Percentiles rank a stretch among this genome's conserved stretches.
These are phyloP conservation scores for Podaxis sp. DNA, from an alignment of 768 basidiomycete species.

Conservation along the genomic window DNA sequence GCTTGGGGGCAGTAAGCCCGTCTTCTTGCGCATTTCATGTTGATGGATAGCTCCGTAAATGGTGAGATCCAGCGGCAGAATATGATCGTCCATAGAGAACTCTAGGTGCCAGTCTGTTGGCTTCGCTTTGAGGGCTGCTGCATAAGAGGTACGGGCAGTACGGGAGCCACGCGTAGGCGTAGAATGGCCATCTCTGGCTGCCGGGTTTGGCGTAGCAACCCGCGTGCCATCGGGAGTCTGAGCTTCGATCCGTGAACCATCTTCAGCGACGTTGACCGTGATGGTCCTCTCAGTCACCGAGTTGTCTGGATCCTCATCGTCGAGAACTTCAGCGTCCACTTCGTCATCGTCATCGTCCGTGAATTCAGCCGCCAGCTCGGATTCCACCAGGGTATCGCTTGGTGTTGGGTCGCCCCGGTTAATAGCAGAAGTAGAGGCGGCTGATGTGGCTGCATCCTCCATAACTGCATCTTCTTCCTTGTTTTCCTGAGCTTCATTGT, in stretches of 20 bases:
- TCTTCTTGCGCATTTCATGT: constrained; percentile 77
- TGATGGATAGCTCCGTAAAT: constrained; percentile 97
- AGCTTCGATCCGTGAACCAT: constrained; percentile 91
- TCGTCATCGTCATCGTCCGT: constrained; percentile 88
- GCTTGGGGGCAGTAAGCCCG: constrained; percentile 56
- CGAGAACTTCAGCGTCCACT: constrained; percentile 84
- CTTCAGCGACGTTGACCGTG: constrained; percentile 77
- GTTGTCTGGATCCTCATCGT: constrained; percentile 79
- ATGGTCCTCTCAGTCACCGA: constrained; percentile 79
- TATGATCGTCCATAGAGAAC: constrained; percentile 89
- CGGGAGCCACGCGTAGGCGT: constrained; percentile 24
- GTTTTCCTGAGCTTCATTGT: constrained; percentile 9
- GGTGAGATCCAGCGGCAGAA: constrained; percentile 81
- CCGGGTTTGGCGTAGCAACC: constrained; percentile 78
- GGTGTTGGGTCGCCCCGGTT: constrained; percentile 33
- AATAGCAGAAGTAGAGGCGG: constrained; percentile 14
- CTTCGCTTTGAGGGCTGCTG: constrained; percentile 88
- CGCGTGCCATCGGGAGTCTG: constrained; percentile 97
- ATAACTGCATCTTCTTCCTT: constrained; percentile 8
- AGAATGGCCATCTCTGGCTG: constrained; percentile 33
- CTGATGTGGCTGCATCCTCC: constrained; percentile 12
- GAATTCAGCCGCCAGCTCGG: constrained; percentile 68
- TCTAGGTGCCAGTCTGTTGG: constrained; percentile 97
- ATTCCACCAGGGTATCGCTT: constrained; percentile 59
- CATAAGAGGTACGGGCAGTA: constrained; percentile 68